Evolutionary conservation across 1,284 basidiomycete species (phyloP).

Genomic region (Porodaedalea pini): DNA sequence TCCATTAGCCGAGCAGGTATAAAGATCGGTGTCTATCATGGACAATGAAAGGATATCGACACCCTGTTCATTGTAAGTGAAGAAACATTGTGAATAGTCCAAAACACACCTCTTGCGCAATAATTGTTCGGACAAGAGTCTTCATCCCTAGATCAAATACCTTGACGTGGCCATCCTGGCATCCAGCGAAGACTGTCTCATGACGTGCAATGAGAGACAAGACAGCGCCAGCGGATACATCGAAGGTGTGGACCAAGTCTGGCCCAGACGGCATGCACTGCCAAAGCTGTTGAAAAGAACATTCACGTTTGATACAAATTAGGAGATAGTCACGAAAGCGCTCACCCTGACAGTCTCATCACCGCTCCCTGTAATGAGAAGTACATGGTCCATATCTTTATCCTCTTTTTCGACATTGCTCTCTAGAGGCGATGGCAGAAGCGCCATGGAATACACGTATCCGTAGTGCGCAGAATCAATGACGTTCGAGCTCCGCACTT

Average conservation of each 20-base stretch:
- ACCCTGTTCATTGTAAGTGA: slow-evolving; percentile 38
- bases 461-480: slow-evolving; percentile 90
- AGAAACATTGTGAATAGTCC: neutral
- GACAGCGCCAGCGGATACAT: slow-evolving; percentile 66
- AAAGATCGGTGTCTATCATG: slow-evolving; percentile 73
- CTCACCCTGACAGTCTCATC: slow-evolving; percentile 82
- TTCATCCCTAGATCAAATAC: slow-evolving; percentile 91
- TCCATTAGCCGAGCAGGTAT: slow-evolving; percentile 82
- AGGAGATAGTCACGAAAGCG: neutral
- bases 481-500: slow-evolving; percentile 66
- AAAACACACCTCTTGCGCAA: slow-evolving; percentile 67
- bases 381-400: slow-evolving; percentile 37
- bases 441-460: slow-evolving; percentile 86
- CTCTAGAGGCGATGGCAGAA: slow-evolving; percentile 44
- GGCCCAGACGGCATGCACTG: slow-evolving; percentile 48
- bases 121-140: slow-evolving; percentile 80
- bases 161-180: slow-evolving; percentile 91
- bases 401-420: slow-evolving; percentile 34
- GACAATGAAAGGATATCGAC: slow-evolving; percentile 80
- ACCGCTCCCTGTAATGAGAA: slow-evolving; percentile 82
- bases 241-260: slow-evolving; percentile 55
- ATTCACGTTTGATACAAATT: slow-evolving; percentile 15
- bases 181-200: slow-evolving; percentile 86
- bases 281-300: slow-evolving; percentile 64
- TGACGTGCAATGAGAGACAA: slow-evolving; percentile 75